Evolutionary conservation across 2,329 filamentous ascomycete species (phyloP).

Genomic region (Cercospora brassicicola): DNA sequence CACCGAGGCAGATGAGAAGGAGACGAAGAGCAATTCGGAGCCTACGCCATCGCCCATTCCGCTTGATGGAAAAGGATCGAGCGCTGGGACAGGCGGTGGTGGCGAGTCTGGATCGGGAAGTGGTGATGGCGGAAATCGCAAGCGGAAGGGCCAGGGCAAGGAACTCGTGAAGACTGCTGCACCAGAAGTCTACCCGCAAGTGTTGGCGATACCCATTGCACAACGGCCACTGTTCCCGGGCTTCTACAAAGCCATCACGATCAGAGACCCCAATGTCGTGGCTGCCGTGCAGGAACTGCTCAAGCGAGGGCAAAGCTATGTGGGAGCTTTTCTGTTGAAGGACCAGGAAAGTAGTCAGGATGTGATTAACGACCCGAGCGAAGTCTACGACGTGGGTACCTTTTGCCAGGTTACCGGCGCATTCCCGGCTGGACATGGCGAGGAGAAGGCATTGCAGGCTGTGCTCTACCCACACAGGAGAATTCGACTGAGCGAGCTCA

Average conservation of each 20-base stretch:
- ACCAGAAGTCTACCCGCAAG: slow-evolving; percentile 94
- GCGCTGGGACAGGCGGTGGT: slow-evolving; percentile 55
- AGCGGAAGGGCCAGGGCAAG: slow-evolving; percentile 71
- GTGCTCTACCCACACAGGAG: slow-evolving; percentile 94
- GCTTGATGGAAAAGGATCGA: slow-evolving; percentile 59
- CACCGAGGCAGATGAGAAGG: slow-evolving; percentile 44
- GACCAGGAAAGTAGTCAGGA: slow-evolving; percentile 93
- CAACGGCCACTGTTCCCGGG: slow-evolving; percentile 92
- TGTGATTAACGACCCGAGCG: slow-evolving; percentile 82
- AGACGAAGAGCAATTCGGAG: slow-evolving; percentile 48
- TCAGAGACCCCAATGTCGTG: slow-evolving; percentile 87
- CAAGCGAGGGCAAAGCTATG: slow-evolving; percentile 93
- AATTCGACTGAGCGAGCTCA: slow-evolving; percentile 82
- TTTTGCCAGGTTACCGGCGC: slow-evolving; percentile 98
- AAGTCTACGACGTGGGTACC: slow-evolving; percentile 93
- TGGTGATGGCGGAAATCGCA: slow-evolving; percentile 64
- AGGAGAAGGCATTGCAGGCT: slow-evolving; percentile 76
- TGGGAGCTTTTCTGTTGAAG: slow-evolving; percentile 95
- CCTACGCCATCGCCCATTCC: slow-evolving; percentile 56
- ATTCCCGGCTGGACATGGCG: slow-evolving; percentile 78
- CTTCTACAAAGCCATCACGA: slow-evolving; percentile 98
- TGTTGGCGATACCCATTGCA: slow-evolving; percentile 94
- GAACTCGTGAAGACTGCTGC: slow-evolving; percentile 79
- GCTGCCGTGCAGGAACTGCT: slow-evolving; percentile 94
- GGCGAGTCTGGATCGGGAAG: slow-evolving; percentile 43